Percentiles rank a stretch among this genome's conserved stretches.
These are phyloP conservation scores for Aspergillus brasiliensis DNA, from an alignment of 2,329 filamentous ascomycete species.

Conservation along the genomic window DNA sequence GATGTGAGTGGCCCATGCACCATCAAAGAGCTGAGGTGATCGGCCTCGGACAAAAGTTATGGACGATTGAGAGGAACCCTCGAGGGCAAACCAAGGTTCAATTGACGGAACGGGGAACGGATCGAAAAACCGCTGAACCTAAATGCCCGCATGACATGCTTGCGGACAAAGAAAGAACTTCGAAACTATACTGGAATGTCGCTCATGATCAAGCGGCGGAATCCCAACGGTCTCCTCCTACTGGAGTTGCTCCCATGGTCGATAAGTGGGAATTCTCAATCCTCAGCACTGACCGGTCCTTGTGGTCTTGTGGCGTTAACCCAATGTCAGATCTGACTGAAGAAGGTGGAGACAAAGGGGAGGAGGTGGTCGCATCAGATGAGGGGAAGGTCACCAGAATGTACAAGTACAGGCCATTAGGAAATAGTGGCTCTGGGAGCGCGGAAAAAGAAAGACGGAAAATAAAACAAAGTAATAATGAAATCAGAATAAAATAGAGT, in stretches of 20 bases:
- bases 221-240: slow-evolving; percentile 19
- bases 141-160: slow-evolving; percentile 37
- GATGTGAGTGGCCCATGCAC: slow-evolving; percentile 7
- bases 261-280: neutral
- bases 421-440: too few relatives aligned
- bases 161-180: slow-evolving; percentile 21
- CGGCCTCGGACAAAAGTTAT: slow-evolving; percentile 12
- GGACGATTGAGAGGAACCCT: slow-evolving; percentile 7
- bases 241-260: neutral
- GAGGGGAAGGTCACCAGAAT: neutral
- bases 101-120: slow-evolving; percentile 31
- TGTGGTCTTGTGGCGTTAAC: slow-evolving; percentile 1
- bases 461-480: too few relatives aligned
- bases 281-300: neutral
- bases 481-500: too few relatives aligned
- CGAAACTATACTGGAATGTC: slow-evolving; percentile 11
- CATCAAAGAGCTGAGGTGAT: slow-evolving; percentile 11
- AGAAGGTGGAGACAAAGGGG: slow-evolving; percentile 4
- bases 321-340: slow-evolving; percentile 5
- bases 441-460: too few relatives aligned
- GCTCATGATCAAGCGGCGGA: slow-evolving; percentile 12
- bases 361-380: neutral
- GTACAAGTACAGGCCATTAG: neutral
- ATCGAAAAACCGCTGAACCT: slow-evolving; percentile 39
- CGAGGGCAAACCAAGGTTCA: slow-evolving; percentile 17